Conservation (phyloP, 2,329 filamentous ascomycete species). For the Sporothrix protearum region DNA sequence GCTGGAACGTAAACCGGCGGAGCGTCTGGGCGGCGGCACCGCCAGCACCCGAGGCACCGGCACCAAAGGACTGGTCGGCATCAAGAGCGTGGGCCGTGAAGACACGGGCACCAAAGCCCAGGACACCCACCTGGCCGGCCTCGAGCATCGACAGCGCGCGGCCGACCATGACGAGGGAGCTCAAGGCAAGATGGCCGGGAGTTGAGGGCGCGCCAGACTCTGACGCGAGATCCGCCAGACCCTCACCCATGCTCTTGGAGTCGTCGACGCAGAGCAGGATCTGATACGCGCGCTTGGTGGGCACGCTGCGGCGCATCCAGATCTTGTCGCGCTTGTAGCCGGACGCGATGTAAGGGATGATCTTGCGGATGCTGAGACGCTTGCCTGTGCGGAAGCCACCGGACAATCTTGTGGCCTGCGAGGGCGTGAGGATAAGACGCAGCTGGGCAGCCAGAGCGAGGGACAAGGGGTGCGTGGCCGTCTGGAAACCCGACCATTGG, state of each 20-base stretch:
- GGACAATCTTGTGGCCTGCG: conserved; percentile 90
- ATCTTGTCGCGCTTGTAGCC: conserved; percentile 99
- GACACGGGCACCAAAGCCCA: conserved; percentile 82
- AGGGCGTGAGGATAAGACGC: conserved; percentile 90
- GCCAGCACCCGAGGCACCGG: conserved; percentile 43
- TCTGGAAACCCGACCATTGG: conserved; percentile 83
- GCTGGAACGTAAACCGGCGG: conserved; percentile 78
- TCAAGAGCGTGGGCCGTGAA: conserved; percentile 84
- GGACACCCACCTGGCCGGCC: conserved; percentile 84
- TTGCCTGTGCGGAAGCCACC: conserved; percentile 97
- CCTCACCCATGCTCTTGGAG: conserved; percentile 85
- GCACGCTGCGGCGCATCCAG: conserved; percentile 92
- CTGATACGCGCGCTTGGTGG: conserved; percentile 92
- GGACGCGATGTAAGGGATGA: conserved; percentile 98
- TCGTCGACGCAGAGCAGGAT: conserved; percentile 97
- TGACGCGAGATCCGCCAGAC: not conserved
- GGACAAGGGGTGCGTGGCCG: conserved; percentile 78
- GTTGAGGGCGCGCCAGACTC: conserved; percentile 47
- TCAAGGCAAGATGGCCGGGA: conserved; percentile 72
- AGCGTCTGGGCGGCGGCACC: conserved; percentile 77
- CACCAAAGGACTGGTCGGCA: conserved; percentile 63
- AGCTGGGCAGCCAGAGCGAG: conserved; percentile 90
- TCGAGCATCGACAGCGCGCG: conserved; percentile 88
- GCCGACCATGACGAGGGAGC: conserved; percentile 88
- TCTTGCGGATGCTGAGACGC: conserved; percentile 97